Evolutionary conservation across 2,329 filamentous ascomycete species (phyloP), one percentile per base, ranked within the genome.

Genomic region (Venturia asperata): DNA sequence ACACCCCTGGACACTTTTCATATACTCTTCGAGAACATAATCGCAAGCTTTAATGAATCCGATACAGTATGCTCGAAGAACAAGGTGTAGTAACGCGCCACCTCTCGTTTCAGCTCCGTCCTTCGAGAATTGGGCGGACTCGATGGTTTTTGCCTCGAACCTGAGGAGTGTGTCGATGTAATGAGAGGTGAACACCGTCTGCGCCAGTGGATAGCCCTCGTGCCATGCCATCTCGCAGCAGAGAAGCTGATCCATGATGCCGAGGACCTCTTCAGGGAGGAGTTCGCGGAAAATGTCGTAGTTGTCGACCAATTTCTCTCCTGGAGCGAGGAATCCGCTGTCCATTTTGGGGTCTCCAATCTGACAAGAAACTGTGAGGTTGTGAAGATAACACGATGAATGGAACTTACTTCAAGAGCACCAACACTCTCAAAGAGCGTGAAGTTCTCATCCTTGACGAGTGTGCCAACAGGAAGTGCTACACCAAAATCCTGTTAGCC

Each of bases 311-410:
- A 93, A 83, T n/a, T 87, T 86, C 72, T 96, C 91, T 39, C 87
- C 89, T 9, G 88, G 85, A 24, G 85, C 82, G 7, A 95, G 80
- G 69, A 88, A 92, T 37, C 94, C 94, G 73, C 91, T 97, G 76
- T 99, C 94, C 94, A 99, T 99, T 77, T 97, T 99, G 0, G 90
- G 87, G 73, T 99, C 94, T 91, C 97, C 97, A 71, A 99, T 96
- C 94, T 99, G 71, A 63, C 34, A 49, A 24, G 11, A 15, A 13
- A 63, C 30, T 13, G 52, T 47, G 61, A 65, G 60, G 52, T 11
- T 19, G 43, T 21, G 3, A 34, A 24, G 17, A 45, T 19, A 30
- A 30, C 21, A 19, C 9, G 49, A 39, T 27, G 42, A 34, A 56
- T 42, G 9, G 11, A 39, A 2, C 66, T 42, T 74, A 81, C 80